phyloP scores from a whole-genome alignment of 352 stramenopile genomes.

The Phytopythium cucurbitacearum region DNA sequence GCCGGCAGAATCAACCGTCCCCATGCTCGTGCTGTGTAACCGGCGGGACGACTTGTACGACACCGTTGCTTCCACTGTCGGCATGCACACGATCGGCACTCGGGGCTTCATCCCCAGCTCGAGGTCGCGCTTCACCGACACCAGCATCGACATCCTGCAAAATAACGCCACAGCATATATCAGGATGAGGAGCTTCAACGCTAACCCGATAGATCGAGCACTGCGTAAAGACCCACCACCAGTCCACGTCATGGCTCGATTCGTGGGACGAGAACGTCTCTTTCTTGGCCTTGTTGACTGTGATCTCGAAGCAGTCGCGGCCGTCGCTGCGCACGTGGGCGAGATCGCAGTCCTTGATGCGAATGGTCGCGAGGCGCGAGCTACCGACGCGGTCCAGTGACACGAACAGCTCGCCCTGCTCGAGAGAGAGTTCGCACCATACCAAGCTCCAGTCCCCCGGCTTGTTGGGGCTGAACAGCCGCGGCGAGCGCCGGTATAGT shows the following conservation, averaged over 20 bases:
- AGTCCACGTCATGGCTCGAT: constrained; percentile 84
- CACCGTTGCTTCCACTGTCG: constrained; percentile 23
- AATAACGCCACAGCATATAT: constrained; percentile 1
- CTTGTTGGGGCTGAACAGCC: constrained; percentile 69
- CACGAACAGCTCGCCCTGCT: constrained; percentile 63
- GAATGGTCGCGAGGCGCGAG: constrained; percentile 48
- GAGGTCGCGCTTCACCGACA: constrained; percentile 75
- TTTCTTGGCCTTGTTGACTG: constrained; percentile 59
- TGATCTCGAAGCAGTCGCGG: constrained; percentile 80
- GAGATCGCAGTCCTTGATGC: constrained; percentile 64
- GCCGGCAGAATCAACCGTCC: constrained; percentile 2
- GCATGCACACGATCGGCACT: constrained; percentile 61
- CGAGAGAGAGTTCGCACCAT: constrained; percentile 66
- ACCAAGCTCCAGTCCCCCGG: constrained; percentile 75
- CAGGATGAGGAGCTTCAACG: constrained; percentile 2
- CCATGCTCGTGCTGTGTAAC: constrained; percentile 8
- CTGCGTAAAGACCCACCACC: constrained; percentile 49
- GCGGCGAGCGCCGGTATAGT: constrained; percentile 65
- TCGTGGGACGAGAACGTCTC: constrained; percentile 83
- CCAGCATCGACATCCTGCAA: constrained; percentile 73
- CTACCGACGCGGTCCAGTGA: constrained; percentile 55
- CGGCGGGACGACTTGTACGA: constrained; percentile 14
- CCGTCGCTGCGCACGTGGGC: constrained; percentile 79
- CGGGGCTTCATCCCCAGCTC: constrained; percentile 52
- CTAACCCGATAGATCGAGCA: neutral